These are phyloP conservation scores for Heliocybe sulcata DNA, from an alignment of 1,284 basidiomycete genomes.

Conservation along the genomic window DNA sequence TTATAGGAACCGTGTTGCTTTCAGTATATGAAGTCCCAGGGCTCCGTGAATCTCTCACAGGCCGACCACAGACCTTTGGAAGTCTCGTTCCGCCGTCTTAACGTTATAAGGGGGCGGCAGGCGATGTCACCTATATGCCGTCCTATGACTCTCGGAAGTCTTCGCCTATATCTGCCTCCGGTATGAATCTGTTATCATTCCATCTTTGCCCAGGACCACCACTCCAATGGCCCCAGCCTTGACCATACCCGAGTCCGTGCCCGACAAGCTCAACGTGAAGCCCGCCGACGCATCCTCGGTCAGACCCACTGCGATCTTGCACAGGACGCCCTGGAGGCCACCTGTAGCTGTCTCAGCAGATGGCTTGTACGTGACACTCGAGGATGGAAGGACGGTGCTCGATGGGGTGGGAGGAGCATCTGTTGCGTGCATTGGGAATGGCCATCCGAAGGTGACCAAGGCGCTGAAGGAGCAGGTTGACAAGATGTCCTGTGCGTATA, in stretches of 20 bases:
- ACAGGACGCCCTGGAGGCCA: constrained; percentile 56
- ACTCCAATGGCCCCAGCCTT: constrained; percentile 1
- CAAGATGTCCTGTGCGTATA: constrained; percentile 56
- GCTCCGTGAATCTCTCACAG: too few species aligned
- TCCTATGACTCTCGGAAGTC: too few species aligned
- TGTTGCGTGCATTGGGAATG: constrained; percentile 72
- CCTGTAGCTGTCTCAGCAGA: constrained; percentile 58
- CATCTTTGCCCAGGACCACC: not conserved
- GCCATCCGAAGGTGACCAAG: constrained; percentile 60
- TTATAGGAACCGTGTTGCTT: too few species aligned
- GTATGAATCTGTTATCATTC: not conserved
- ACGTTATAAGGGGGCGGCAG: too few species aligned
- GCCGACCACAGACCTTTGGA: too few species aligned
- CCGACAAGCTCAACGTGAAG: not conserved
- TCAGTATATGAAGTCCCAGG: too few species aligned
- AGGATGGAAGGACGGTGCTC: constrained; percentile 58
- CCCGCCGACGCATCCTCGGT: not conserved
- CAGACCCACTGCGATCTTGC: constrained; percentile 15
- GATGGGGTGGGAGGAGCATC: constrained; percentile 83
- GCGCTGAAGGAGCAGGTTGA: constrained; percentile 75
- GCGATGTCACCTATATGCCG: too few species aligned
- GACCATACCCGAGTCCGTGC: not conserved
- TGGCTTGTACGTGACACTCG: constrained; percentile 64
- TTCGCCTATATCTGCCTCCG: too few species aligned
- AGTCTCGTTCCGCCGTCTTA: too few species aligned